A percentile compares a stretch with the other conserved stretches of the same genome.
Evolutionary conservation across 768 basidiomycete genomes (phyloP).

Genomic region (Hydnomerulius pinastri): DNA sequence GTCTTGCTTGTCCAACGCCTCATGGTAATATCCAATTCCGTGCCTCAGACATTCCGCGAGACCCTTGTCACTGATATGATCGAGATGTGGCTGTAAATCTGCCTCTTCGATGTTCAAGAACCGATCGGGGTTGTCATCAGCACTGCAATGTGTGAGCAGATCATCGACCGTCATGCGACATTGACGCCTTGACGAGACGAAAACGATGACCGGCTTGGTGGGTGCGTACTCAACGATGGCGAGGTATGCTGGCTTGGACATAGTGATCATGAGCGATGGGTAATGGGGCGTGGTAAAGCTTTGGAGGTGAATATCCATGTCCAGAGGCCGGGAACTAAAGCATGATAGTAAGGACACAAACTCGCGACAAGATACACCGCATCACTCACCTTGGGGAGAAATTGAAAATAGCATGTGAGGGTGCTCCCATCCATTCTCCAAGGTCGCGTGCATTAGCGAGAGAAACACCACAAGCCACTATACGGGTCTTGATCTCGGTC

Average conservation of each 20-base stretch:
- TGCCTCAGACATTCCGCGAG: conserved; percentile 82
- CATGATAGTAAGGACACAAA: conserved; percentile 5
- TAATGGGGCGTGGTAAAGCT: conserved; percentile 97
- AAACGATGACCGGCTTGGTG: conserved; percentile 85
- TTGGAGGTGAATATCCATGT: conserved; percentile 97
- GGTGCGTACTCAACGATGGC: conserved; percentile 87
- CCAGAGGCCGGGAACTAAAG: conserved; percentile 86
- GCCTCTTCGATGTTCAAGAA: conserved; percentile 88
- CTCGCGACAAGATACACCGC: not conserved
- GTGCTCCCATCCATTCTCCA: conserved; percentile 97
- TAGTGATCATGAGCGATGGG: conserved; percentile 97
- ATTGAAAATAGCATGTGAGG: conserved; percentile 95
- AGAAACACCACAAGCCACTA: conserved; percentile 94
- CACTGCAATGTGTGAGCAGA: conserved; percentile 82
- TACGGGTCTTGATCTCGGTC: conserved; percentile 88
- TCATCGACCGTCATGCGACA: conserved; percentile 94
- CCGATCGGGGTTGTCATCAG: conserved; percentile 80
- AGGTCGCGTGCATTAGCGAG: conserved; percentile 94
- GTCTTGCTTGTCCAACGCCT: conserved; percentile 89
- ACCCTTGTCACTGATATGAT: conserved; percentile 74
- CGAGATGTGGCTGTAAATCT: conserved; percentile 86
- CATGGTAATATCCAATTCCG: conserved; percentile 95
- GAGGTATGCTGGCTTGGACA: conserved; percentile 98
- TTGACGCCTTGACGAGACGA: conserved; percentile 92
- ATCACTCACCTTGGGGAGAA: conserved; percentile 80